Percentiles rank a stretch among this genome's conserved stretches.
Evolutionary conservation across 2,329 filamentous ascomycete species (phyloP).

Genomic region (Chalara sp.): DNA sequence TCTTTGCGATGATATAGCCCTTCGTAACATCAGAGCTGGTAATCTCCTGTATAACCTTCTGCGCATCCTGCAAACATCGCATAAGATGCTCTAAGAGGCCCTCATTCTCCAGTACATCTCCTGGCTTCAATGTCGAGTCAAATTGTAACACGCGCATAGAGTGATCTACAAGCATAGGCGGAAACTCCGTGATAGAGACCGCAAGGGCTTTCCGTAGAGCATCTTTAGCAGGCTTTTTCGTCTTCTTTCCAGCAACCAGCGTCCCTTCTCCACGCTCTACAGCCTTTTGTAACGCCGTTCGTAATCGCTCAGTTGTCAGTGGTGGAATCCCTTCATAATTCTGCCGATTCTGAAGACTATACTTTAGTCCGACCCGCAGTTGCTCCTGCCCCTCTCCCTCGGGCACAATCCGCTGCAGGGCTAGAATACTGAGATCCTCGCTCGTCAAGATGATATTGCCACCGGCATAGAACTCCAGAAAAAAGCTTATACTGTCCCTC

Average conservation of each 20-base stretch:
- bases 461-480: constrained; percentile 91
- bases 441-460: constrained; percentile 95
- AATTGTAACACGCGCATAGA: constrained; percentile 64
- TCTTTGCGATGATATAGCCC: constrained; percentile 83
- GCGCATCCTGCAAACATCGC: constrained; percentile 61
- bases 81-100: constrained; percentile 60
- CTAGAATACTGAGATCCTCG: constrained; percentile 71
- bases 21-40: constrained; percentile 58
- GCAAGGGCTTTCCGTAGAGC: constrained; percentile 74
- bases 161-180: constrained; percentile 83
- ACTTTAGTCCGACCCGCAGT: constrained; percentile 68
- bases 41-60: constrained; percentile 61
- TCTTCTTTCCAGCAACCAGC: constrained; percentile 52
- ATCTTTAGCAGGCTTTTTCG: constrained; percentile 67
- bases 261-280: constrained; percentile 50
- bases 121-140: constrained; percentile 59
- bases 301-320: constrained; percentile 68
- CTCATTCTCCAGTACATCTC: constrained; percentile 63
- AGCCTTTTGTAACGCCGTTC: constrained; percentile 59
- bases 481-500: constrained; percentile 86
- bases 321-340: constrained; percentile 72
- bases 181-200: constrained; percentile 79
- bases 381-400: constrained; percentile 75
- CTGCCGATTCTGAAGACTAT: constrained; percentile 75
- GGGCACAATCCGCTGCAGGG: constrained; percentile 71